Conservation (phyloP, 257 asterid species). For the Pogostemon cablin region DNA sequence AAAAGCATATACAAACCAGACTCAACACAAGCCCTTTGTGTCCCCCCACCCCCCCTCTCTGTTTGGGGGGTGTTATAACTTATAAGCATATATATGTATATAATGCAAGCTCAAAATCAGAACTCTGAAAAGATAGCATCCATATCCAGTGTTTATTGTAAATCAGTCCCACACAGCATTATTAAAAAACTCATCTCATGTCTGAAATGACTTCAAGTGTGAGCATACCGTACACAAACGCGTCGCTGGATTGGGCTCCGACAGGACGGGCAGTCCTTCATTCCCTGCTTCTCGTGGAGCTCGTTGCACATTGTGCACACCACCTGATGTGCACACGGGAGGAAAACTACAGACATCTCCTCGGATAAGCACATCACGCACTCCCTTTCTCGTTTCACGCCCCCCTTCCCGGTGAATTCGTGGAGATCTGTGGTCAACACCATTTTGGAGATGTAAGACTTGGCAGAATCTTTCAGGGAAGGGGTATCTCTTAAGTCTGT, state of each 20-base stretch:
- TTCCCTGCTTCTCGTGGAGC: constrained; percentile 94
- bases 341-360: constrained; percentile 93
- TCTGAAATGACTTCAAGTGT: constrained; percentile 42
- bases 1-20: constrained; percentile 50
- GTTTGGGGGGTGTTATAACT: constrained; percentile 20
- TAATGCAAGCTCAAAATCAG: constrained; percentile 30
- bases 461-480: constrained; percentile 39
- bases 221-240: constrained; percentile 75
- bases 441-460: constrained; percentile 48
- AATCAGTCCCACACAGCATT: constrained; percentile 48
- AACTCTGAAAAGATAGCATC: constrained; percentile 27
- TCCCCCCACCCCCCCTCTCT: neutral
- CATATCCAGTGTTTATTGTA: constrained; percentile 48
- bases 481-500: constrained; percentile 39
- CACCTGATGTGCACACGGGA: constrained; percentile 97
- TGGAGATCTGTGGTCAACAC: constrained; percentile 20
- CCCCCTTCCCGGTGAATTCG: constrained; percentile 44
- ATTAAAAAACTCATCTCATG: constrained; percentile 35
- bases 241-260: constrained; percentile 84
- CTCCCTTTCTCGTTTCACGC: constrained; percentile 87
- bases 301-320: constrained; percentile 85
- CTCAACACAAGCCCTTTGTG: constrained; percentile 35
- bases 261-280: constrained; percentile 99
- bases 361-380: constrained; percentile 96
- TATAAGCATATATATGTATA: constrained; percentile 29